A percentile compares a stretch with the other conserved stretches of the same genome.
These are phyloP conservation scores for Boletus reticuloceps DNA, from an alignment of 768 basidiomycete species.

Conservation along the genomic window DNA sequence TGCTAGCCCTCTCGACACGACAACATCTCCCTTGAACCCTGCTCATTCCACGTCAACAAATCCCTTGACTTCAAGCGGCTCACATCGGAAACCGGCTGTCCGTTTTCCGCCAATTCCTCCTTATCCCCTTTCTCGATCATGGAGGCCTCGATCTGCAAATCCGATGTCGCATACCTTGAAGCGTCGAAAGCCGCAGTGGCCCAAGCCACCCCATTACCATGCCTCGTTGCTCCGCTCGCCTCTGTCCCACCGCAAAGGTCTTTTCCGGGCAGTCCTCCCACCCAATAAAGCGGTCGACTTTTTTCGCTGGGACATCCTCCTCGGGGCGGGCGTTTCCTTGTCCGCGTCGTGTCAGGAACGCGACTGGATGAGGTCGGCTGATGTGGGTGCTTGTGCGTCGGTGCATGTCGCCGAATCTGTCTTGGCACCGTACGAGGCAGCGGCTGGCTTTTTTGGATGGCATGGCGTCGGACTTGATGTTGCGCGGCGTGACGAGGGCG, in stretches of 20 bases:
- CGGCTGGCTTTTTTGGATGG: slow-evolving; percentile 30
- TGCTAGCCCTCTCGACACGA: neutral
- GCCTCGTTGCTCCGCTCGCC: slow-evolving; percentile 27
- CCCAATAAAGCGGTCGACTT: slow-evolving; percentile 24
- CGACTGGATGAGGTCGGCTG: neutral
- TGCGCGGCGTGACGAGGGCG: neutral
- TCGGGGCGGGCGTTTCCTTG: neutral
- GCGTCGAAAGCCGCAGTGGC: slow-evolving; percentile 15
- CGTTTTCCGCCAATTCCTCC: neutral
- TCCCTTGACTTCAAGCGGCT: neutral
- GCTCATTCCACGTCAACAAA: neutral
- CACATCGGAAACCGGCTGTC: neutral
- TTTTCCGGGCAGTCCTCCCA: slow-evolving; percentile 20
- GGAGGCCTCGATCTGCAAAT: slow-evolving; percentile 7
- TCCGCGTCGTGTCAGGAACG: neutral
- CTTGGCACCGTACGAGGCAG: slow-evolving; percentile 25
- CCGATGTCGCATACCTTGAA: slow-evolving; percentile 4
- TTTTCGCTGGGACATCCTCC: slow-evolving; percentile 22
- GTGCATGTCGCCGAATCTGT: slow-evolving; percentile 19
- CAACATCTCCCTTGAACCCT: neutral
- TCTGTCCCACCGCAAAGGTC: slow-evolving; percentile 24
- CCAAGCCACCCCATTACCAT: slow-evolving; percentile 30
- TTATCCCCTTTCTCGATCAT: slow-evolving; percentile 5
- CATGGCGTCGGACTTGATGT: slow-evolving; percentile 20
- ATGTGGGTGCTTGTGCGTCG: neutral